Percentiles rank a stretch among this genome's conserved stretches.
Conservation (phyloP, 208 protist genomes). For the Lotmaria passim region DNA sequence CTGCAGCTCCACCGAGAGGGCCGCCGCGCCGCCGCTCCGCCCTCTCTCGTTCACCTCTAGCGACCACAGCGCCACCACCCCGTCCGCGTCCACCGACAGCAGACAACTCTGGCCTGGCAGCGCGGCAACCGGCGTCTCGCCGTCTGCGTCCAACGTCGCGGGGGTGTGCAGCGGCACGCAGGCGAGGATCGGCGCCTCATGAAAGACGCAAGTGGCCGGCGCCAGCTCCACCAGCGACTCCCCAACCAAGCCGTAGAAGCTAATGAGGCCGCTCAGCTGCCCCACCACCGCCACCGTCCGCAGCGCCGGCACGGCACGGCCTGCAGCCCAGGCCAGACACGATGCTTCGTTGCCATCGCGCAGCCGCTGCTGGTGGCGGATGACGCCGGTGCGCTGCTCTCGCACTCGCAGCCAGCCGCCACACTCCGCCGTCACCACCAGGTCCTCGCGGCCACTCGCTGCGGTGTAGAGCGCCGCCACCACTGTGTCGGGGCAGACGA, state of each 20-base stretch:
- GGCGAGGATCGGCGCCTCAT: slow-evolving; percentile 29
- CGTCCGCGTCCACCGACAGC: slow-evolving; percentile 40
- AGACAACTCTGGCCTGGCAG: background rate
- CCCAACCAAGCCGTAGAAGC: slow-evolving; percentile 28
- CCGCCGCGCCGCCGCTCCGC: background rate
- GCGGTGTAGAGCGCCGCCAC: slow-evolving; percentile 37
- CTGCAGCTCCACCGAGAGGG: slow-evolving; percentile 14
- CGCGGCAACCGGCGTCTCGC: background rate
- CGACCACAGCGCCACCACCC: slow-evolving; percentile 41
- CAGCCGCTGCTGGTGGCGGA: slow-evolving; percentile 53
- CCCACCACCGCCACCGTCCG: slow-evolving; percentile 30
- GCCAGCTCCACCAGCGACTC: slow-evolving; percentile 39
- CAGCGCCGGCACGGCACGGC: slow-evolving; percentile 12
- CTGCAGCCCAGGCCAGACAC: slow-evolving; percentile 24
- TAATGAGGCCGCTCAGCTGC: slow-evolving; percentile 42
- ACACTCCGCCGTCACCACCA: slow-evolving; percentile 48
- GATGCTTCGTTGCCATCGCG: slow-evolving; percentile 37
- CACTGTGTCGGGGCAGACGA: slow-evolving; percentile 51
- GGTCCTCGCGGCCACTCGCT: slow-evolving; percentile 1
- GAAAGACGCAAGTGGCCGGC: slow-evolving; percentile 35
- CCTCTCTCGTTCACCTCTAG: background rate
- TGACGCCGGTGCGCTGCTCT: slow-evolving; percentile 40
- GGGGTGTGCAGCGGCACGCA: slow-evolving; percentile 26
- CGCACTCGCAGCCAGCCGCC: slow-evolving; percentile 61
- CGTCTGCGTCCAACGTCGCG: background rate